These are phyloP conservation scores for Mitragyna speciosa DNA, from an alignment of 257 asterid species.

Conservation along the genomic window DNA sequence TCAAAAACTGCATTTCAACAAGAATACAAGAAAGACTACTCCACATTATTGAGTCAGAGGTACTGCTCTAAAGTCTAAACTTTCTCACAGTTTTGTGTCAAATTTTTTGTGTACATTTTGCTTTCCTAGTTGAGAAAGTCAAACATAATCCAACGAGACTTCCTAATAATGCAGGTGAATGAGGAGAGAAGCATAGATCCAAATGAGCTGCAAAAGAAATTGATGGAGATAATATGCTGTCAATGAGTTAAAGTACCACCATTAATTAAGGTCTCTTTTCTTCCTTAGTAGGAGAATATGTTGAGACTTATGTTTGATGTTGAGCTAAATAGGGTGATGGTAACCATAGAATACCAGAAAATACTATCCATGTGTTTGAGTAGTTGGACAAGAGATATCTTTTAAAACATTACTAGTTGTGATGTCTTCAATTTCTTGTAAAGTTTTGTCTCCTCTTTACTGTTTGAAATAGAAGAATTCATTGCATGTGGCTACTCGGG, in stretches of 20 bases:
- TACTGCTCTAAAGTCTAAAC: constrained; percentile 5
- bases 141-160: not conserved
- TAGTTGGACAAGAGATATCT: not conserved
- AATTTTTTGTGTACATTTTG: not conserved
- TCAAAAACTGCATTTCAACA: constrained; percentile 41
- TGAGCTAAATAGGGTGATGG: not conserved
- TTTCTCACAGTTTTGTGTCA: not conserved
- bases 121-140: no score
- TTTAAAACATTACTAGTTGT: not conserved
- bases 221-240: constrained; percentile 11
- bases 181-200: constrained; percentile 16
- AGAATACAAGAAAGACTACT: constrained; percentile 32
- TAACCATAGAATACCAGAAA: not conserved
- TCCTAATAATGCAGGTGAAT: constrained; percentile 17
- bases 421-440: not conserved
- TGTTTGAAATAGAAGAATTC: not conserved
- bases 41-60: constrained; percentile 50
- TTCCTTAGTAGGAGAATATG: not conserved
- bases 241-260: not conserved
- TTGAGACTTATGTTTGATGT: not conserved
- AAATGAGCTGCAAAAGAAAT: constrained; percentile 14
- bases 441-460: not conserved
- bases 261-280: not conserved
- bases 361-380: not conserved
- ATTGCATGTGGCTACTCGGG: not conserved